Evolutionary conservation across 805 yeast genomes (phyloP), one percentile per base, ranked within the genome.

Genomic region (Zygosaccharomyces gambellarensis): DNA sequence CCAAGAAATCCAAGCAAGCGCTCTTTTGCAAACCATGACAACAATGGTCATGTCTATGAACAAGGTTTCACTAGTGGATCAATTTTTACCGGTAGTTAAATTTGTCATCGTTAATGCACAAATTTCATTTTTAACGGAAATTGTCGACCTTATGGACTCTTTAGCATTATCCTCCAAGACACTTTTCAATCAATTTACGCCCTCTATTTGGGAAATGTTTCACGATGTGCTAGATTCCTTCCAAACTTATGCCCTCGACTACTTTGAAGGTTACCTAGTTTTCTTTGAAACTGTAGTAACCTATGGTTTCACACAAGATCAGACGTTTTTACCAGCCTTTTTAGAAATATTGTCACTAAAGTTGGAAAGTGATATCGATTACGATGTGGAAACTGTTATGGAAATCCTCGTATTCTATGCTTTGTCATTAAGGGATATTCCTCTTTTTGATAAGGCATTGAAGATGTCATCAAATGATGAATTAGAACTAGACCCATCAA

Each of bases 1-100:
- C 52, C 84, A 83, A 60, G 84, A 83, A 49, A 74, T 78, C 59
- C 87, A 87, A 47, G 87, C 83, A 0, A 73, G 79, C 45, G 88
- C 89, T 1, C 70, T 84, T 34, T 63, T 86, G 48, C 82, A 81
- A 59, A 85, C 90, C 5, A 79, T 87, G 79, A 77, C 83, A 14
- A 84, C 92, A 0, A 85, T 87, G 72, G 73, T 83, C 6, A 71
- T 82, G 55, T 79, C 88, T 1, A 84, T 85, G 81, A 80, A 82
- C 3, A 71, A 72, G 32, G 81, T 73, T 6, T 73, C 74, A 47
- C 68, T 85, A 46, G 78, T 81, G 50, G 75, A 74, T 31, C 76
- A 77, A 5, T 75, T 85, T 52, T 62, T 73, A 11, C 86, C 88
- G 1, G 79, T 79, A 28, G 76, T 84, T 19, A 75, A 76, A 53